Base-by-base conservation (phyloP, 129 eudicot genomes). In the Saposhnikovia divaricata region DNA sequence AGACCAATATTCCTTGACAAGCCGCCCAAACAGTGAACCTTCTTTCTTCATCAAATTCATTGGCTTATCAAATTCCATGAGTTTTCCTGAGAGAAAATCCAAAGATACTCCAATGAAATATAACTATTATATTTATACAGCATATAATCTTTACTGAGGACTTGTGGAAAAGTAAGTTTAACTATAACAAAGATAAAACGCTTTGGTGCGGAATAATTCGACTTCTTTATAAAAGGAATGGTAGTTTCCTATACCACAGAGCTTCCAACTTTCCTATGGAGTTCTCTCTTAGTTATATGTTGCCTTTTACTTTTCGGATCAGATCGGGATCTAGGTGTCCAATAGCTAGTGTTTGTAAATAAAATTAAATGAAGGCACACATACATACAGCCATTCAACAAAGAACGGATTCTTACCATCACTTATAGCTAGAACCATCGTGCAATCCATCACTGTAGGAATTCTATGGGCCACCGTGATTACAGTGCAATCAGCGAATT, bases 401-500 rank as follows among this genome's bases (percentile, higher is more conserved):
- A 74, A 21, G 8, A 40, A 40, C 3, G 23, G 34, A 37, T 45
- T 68, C 90, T 79, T 77, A 92, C 98, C 98, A 51, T 95, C 97
- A 23, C 91, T 89, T 65, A 95, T 90, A 78, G 97, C 89, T 39
- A 92, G 84, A 76, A 95, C 98, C 96, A 78, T 89, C 42, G 92
- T 89, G 84, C 96, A 90, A 75, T 95, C 96, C 98, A 95, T 92
- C 65, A 95, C 97, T 11, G 98, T 95, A 44, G 98, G 97, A 82
- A 95, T 95, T 72, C 98, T 89, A 70, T 95, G 98, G 78, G 98
- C 98, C 63, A 95, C 96, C 3, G 98, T 92, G 79, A 95, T 87
- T 28, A 95, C 98, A 15, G 98, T 90, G 82, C 90, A 95, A 82
- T 90, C 91, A 63, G 86, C 87, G 88, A 95, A 95, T 81, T 95